Conservation (phyloP, 495 filamentous ascomycete genomes). For the Penicillium lagena region DNA sequence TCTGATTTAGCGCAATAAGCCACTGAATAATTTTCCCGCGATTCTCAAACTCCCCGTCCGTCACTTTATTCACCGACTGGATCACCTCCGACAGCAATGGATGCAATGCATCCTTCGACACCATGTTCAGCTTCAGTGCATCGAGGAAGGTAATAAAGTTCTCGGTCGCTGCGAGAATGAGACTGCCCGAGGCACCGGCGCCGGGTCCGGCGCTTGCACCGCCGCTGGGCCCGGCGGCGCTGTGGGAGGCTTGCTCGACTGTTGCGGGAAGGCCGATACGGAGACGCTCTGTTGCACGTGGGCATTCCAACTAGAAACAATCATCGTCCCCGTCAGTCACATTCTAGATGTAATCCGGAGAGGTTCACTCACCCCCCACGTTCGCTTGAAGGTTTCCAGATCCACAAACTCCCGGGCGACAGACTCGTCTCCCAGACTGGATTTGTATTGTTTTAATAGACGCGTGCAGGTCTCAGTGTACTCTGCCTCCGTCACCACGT, state of each 20-base stretch:
- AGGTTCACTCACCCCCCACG: constrained; percentile 69
- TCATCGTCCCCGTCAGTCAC: constrained; percentile 1
- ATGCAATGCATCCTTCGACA: constrained; percentile 92
- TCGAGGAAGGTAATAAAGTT: constrained; percentile 98
- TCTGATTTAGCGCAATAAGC: constrained; percentile 94
- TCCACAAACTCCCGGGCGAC: constrained; percentile 79
- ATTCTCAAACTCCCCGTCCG: constrained; percentile 85
- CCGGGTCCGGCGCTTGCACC: constrained; percentile 29
- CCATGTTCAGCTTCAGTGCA: constrained; percentile 78
- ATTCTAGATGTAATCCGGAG: not conserved
- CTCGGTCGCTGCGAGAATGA: constrained; percentile 84
- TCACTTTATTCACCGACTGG: constrained; percentile 93
- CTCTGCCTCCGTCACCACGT: constrained; percentile 83
- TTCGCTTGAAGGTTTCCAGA: constrained; percentile 86
- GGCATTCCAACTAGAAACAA: constrained; percentile 72
- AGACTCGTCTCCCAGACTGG: constrained; percentile 78
- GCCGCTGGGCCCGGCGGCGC: constrained; percentile 29
- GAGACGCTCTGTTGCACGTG: constrained; percentile 86
- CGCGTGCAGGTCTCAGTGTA: constrained; percentile 95
- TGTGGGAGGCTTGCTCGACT: constrained; percentile 48
- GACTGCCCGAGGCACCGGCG: constrained; percentile 58
- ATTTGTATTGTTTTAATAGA: constrained; percentile 94
- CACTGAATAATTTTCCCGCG: constrained; percentile 96
- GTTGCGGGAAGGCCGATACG: constrained; percentile 78
- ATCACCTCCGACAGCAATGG: constrained; percentile 91